A percentile compares a stretch with the other conserved stretches of the same genome.
These are phyloP conservation scores for Naganishia antarctica DNA, from an alignment of 768 basidiomycete species.

Conservation along the genomic window DNA sequence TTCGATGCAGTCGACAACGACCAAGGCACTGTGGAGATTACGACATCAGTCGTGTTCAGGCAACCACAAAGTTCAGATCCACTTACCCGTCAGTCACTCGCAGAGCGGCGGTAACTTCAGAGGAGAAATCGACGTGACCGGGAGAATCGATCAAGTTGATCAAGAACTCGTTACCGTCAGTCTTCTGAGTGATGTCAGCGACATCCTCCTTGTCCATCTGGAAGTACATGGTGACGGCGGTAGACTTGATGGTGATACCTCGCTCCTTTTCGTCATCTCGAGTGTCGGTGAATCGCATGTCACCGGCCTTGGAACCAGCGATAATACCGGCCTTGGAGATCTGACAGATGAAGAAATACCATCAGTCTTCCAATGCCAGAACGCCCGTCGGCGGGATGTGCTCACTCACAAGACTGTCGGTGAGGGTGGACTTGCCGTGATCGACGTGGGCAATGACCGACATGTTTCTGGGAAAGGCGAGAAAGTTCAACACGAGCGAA, in stretches of 20 bases:
- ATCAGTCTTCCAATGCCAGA: background rate
- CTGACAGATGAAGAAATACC: background rate
- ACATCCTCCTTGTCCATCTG: slow-evolving; percentile 87
- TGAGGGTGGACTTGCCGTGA: slow-evolving; percentile 99
- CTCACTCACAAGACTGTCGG: slow-evolving; percentile 79
- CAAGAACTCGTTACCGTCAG: slow-evolving; percentile 89
- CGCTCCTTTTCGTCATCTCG: slow-evolving; percentile 98
- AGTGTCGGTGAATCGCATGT: slow-evolving; percentile 95
- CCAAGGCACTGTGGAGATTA: slow-evolving; percentile 77
- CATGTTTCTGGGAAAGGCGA: slow-evolving; percentile 46
- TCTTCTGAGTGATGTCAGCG: slow-evolving; percentile 83
- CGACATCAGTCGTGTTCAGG: too few species aligned
- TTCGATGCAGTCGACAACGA: slow-evolving; percentile 98
- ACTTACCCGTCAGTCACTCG: slow-evolving; percentile 84
- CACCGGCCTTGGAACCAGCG: slow-evolving; percentile 86
- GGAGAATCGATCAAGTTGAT: slow-evolving; percentile 99
- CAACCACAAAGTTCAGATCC: too few species aligned
- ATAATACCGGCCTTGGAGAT: slow-evolving; percentile 97
- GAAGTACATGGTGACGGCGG: slow-evolving; percentile 99
- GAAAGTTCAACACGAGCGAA: background rate
- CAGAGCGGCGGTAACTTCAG: slow-evolving; percentile 98
- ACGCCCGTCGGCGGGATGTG: background rate
- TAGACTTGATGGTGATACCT: slow-evolving; percentile 99
- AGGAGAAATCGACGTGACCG: slow-evolving; percentile 99
- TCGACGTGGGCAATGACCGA: slow-evolving; percentile 68